Evolutionary conservation across 179 eudicot species (phyloP).

Genomic region (Nepenthes alata): DNA sequence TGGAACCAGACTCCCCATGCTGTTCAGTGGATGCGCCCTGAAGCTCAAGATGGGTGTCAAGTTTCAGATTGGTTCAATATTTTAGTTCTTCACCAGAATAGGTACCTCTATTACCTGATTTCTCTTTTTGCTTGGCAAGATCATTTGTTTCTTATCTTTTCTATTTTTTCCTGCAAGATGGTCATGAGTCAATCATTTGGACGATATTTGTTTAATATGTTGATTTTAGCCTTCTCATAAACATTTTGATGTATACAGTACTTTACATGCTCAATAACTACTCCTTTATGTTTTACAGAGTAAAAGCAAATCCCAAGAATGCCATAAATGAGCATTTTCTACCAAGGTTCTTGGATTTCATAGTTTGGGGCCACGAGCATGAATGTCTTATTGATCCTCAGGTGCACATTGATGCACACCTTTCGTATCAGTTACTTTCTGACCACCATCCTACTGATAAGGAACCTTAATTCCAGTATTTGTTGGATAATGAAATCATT

Average conservation of each 20-base stretch:
- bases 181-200: too few species aligned
- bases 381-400: slow-evolving; percentile 98
- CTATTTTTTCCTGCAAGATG: neutral
- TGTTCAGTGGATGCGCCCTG: slow-evolving; percentile 99
- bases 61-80: slow-evolving; percentile 97
- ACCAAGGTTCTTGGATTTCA: slow-evolving; percentile 90
- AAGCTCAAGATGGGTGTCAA: slow-evolving; percentile 69
- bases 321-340: slow-evolving; percentile 97
- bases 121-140: too few species aligned
- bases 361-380: slow-evolving; percentile 99
- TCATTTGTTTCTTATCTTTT: neutral
- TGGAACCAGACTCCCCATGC: slow-evolving; percentile 88
- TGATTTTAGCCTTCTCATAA: too few species aligned
- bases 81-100: slow-evolving; percentile 89
- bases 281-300: slow-evolving; percentile 35
- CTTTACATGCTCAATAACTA: slow-evolving; percentile 6
- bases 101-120: slow-evolving; percentile 26
- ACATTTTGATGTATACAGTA: neutral
- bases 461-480: neutral
- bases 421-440: slow-evolving; percentile 1
- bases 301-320: slow-evolving; percentile 96
- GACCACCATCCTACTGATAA: slow-evolving; percentile 10
- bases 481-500: too few species aligned
- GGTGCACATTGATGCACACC: slow-evolving; percentile 27
- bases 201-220: too few species aligned